Evolutionary conservation across 306 rosid species (phyloP), one percentile per base, ranked within the genome.

Genomic region (Malus fusca): DNA sequence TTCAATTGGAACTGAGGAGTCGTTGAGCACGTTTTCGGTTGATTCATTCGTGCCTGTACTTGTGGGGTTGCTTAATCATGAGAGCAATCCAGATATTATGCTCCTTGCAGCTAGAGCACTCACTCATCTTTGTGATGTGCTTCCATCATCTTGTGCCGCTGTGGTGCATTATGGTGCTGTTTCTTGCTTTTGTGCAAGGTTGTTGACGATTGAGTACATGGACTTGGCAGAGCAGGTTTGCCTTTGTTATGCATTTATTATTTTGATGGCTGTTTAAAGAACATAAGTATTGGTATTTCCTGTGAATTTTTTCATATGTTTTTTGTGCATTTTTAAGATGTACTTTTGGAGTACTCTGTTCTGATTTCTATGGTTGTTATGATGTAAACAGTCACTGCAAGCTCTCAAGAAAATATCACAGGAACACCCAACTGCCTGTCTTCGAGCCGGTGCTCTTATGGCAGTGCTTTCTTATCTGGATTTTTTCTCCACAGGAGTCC

Each of bases 381-480:
- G 76, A 75, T 75, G 78, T 75, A 22, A 81, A 73, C 92, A 96
- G 99, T 96, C 99, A 71, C 96, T 96, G 86, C 99, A 92, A 89
- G 99, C 99, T 33, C 88, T 96, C 37, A 96, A 92, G 88, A 96
- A 92, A 86, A 96, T 96, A 82, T 96, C 99, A 66, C 97, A 89
- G 87, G 99, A 96, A 79, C 98, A 96, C 80, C 99, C 99, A 74
- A 92, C 99, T 75, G 99, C 97, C 37, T 96, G 99, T 84, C 88
- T 96, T 53, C 86, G 99, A 74, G 99, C 98, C 42, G 99, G 99
- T 85, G 99, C 99, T 79, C 99, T 96, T 71, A 96, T 96, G 99
- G 99, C 99, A 4, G 99, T 96, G 79, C 99, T 96, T 70, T 96
- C 99, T 11, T 96, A 92, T 80, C 73, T 96, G 78, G 98, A 96